Evolutionary conservation across 2,329 filamentous ascomycete species (phyloP).

Genomic region (Chrysosporium keratinophilum): DNA sequence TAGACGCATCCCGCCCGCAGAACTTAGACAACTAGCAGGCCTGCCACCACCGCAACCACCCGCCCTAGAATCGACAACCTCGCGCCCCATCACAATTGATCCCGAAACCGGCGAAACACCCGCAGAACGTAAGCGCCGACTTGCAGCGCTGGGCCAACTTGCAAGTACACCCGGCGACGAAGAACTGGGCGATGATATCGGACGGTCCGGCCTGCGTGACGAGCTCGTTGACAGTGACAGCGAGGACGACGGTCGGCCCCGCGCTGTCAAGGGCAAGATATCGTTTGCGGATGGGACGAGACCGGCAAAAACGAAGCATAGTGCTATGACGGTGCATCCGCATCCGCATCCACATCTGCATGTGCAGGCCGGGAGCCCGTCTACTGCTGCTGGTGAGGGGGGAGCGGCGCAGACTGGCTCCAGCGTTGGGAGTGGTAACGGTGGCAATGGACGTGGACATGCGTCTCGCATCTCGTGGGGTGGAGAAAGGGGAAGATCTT

Average conservation of each 20-base stretch:
- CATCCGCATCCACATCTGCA: no score
- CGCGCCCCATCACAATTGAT: background rate
- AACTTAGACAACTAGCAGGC: slow-evolving; percentile 15
- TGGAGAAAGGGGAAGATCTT: slow-evolving; percentile 28
- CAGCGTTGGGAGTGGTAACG: background rate
- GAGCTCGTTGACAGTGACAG: slow-evolving; percentile 19
- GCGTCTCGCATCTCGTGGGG: slow-evolving; percentile 32
- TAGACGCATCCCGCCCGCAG: slow-evolving; percentile 33
- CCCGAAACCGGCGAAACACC: slow-evolving; percentile 35
- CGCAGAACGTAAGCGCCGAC: slow-evolving; percentile 38
- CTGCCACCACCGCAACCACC: background rate
- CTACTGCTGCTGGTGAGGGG: slow-evolving; percentile 2
- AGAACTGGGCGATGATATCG: slow-evolving; percentile 22
- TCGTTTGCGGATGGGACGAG: slow-evolving; percentile 28
- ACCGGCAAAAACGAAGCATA: slow-evolving; percentile 20
- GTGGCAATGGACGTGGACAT: slow-evolving; percentile 18
- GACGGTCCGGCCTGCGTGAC: slow-evolving; percentile 19
- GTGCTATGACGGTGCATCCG: slow-evolving; percentile 7
- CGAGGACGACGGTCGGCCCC: slow-evolving; percentile 22
- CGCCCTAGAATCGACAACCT: background rate
- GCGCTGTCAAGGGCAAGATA: slow-evolving; percentile 22
- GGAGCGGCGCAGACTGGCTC: slow-evolving; percentile 10
- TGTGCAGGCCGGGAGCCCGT: background rate
- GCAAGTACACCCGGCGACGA: slow-evolving; percentile 21
- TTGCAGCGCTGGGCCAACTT: slow-evolving; percentile 35